These are phyloP conservation scores for Lichtheimia ornata DNA, from an alignment of 371 early-diverging fungal species.

Conservation along the genomic window DNA sequence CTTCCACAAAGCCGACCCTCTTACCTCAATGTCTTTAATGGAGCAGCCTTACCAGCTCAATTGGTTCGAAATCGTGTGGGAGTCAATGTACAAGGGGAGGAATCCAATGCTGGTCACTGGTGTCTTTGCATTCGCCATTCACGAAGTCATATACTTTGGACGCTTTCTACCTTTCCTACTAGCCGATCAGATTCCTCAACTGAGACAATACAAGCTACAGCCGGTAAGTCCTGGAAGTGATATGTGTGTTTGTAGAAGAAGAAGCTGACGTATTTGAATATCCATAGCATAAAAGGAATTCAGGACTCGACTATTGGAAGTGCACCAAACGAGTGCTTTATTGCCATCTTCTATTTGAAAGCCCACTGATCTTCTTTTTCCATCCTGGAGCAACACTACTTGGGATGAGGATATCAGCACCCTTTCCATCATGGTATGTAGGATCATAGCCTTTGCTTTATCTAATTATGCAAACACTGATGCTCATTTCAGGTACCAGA, in stretches of 20 bases:
- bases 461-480: neutral
- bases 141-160: conserved; percentile 78
- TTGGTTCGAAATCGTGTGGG: conserved; percentile 39
- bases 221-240: neutral
- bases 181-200: neutral
- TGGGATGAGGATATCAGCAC: conserved; percentile 83
- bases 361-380: conserved; percentile 83
- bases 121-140: conserved; percentile 63
- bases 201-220: conserved; percentile 1
- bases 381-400: conserved; percentile 77
- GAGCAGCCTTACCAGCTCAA: neutral
- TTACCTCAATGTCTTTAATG: neutral
- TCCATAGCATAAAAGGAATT: conserved; percentile 1
- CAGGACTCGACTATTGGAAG: conserved; percentile 63
- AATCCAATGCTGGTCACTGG: conserved; percentile 72
- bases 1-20: too few relatives aligned
- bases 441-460: conserved; percentile 15
- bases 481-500: neutral
- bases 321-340: conserved; percentile 73
- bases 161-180: conserved; percentile 73
- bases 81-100: conserved; percentile 59
- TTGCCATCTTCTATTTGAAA: conserved; percentile 74
- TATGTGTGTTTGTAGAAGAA: neutral
- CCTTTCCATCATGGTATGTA: conserved; percentile 77
- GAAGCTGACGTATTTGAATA: neutral